Conservation (phyloP, 2,329 filamentous ascomycete genomes). For the Pyrenophora tritici-repentis region DNA sequence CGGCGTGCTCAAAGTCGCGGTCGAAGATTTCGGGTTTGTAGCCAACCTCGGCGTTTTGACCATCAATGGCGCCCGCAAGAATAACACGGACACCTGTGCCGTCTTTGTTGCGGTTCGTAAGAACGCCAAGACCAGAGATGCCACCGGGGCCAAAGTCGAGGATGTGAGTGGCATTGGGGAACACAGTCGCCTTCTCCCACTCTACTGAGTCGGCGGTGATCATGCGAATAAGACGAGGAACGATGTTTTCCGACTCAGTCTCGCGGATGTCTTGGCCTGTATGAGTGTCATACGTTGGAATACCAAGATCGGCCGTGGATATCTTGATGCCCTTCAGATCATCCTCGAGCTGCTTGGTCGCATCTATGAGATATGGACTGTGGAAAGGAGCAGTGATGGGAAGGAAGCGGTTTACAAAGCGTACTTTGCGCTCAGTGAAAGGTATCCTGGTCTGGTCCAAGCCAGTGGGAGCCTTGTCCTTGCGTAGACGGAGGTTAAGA, state of each 20-base stretch:
- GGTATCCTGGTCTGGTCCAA: slow-evolving; percentile 94
- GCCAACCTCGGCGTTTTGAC: slow-evolving; percentile 86
- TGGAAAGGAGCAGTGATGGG: slow-evolving; percentile 98
- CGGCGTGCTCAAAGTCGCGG: slow-evolving; percentile 89
- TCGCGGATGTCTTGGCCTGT: slow-evolving; percentile 83
- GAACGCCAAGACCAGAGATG: slow-evolving; percentile 90
- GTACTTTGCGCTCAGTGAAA: slow-evolving; percentile 92
- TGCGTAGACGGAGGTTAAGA: slow-evolving; percentile 91
- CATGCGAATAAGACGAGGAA: slow-evolving; percentile 84
- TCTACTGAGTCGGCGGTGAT: slow-evolving; percentile 94
- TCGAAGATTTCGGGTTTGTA: slow-evolving; percentile 99
- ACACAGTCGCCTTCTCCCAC: slow-evolving; percentile 94
- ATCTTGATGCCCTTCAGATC: slow-evolving; percentile 85
- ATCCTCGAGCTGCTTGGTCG: slow-evolving; percentile 80
- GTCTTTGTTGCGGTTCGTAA: slow-evolving; percentile 99
- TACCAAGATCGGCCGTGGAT: slow-evolving; percentile 71
- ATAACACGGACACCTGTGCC: slow-evolving; percentile 97
- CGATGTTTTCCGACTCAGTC: slow-evolving; percentile 72
- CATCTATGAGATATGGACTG: slow-evolving; percentile 87
- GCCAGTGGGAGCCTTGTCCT: slow-evolving; percentile 97
- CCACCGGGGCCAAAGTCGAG: slow-evolving; percentile 96
- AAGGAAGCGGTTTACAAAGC: slow-evolving; percentile 95
- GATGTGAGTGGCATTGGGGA: slow-evolving; percentile 89
- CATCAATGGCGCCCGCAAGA: slow-evolving; percentile 89
- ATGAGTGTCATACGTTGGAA: slow-evolving; percentile 80